phyloP scores from a whole-genome alignment of 176 grass and related monocot genomes.

The Areca catechu region DNA sequence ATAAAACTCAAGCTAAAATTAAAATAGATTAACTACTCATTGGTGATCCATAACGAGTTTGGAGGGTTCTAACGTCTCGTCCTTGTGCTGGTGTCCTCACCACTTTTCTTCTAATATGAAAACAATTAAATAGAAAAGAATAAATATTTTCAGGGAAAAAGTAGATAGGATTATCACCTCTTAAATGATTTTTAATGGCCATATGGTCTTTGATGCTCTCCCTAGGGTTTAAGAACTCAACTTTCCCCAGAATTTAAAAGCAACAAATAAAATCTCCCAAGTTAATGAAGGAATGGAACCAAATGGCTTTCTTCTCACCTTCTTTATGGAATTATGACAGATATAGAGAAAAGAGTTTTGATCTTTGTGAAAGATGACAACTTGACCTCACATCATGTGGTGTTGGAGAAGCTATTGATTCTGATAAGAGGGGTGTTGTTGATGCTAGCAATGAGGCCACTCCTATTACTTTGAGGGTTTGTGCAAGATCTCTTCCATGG shows the following conservation, averaged over 20 bases:
- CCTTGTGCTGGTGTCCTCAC: too few relatives aligned
- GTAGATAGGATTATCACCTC: constrained; percentile 33
- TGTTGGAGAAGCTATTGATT: constrained; percentile 88
- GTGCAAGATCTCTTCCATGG: not conserved
- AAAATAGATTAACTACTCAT: too few relatives aligned
- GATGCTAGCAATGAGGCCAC: constrained; percentile 57
- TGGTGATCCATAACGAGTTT: too few relatives aligned
- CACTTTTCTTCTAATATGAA: too few relatives aligned
- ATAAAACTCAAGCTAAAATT: too few relatives aligned
- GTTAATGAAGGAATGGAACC: constrained; percentile 4
- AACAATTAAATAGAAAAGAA: too few relatives aligned
- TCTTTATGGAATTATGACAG: not conserved
- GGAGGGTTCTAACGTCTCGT: too few relatives aligned
- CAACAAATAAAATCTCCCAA: not conserved
- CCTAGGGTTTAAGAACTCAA: constrained; percentile 88
- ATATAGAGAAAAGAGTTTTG: too few relatives aligned
- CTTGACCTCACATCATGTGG: constrained; percentile 71
- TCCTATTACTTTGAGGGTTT: constrained; percentile 7
- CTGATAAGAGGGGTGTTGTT: constrained; percentile 79
- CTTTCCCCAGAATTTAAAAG: constrained; percentile 88
- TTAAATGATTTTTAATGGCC: constrained; percentile 86
- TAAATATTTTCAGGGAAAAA: not conserved
- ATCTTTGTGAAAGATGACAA: too few relatives aligned
- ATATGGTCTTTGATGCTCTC: constrained; percentile 86
- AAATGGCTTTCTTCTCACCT: not conserved